These are phyloP conservation scores for Microdochium paspali DNA, from an alignment of 2,329 filamentous ascomycete genomes.

Conservation along the genomic window DNA sequence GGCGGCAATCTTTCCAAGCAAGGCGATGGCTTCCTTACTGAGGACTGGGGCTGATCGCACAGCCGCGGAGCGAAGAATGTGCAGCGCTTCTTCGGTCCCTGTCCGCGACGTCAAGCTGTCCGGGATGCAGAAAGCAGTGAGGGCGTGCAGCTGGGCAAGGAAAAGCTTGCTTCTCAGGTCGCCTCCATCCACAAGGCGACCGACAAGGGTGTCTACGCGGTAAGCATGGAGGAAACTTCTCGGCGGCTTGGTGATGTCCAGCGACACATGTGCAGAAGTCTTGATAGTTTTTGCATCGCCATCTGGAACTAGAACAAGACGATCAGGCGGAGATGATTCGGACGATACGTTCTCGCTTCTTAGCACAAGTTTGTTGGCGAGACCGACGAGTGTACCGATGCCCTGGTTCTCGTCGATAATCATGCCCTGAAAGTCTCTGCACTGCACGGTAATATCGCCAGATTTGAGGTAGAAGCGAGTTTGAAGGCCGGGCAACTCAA, in stretches of 20 bases:
- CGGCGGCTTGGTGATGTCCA: slow-evolving; percentile 3
- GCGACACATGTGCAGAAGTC: slow-evolving; percentile 5
- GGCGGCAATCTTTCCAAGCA: slow-evolving; percentile 26
- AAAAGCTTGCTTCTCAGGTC: slow-evolving; percentile 41
- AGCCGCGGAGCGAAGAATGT: slow-evolving; percentile 36
- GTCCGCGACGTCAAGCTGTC: slow-evolving; percentile 38
- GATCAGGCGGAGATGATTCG: slow-evolving; percentile 6
- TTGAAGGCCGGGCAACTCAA: slow-evolving; percentile 35
- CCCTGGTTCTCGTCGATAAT: slow-evolving; percentile 33
- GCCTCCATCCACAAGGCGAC: slow-evolving; percentile 38
- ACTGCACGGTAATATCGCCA: slow-evolving; percentile 22
- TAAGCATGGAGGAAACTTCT: slow-evolving; percentile 20
- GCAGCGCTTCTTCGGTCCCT: slow-evolving; percentile 44
- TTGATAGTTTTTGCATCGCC: background rate
- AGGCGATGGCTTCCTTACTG: slow-evolving; percentile 17
- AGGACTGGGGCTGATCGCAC: slow-evolving; percentile 36
- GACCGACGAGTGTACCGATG: slow-evolving; percentile 37
- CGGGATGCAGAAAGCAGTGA: slow-evolving; percentile 41
- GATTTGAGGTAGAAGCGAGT: slow-evolving; percentile 32
- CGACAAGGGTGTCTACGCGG: slow-evolving; percentile 35
- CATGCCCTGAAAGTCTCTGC: slow-evolving; percentile 40
- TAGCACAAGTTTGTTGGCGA: slow-evolving; percentile 39
- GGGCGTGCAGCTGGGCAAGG: slow-evolving; percentile 40
- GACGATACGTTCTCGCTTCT: too few species aligned
- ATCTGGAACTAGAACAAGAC: slow-evolving; percentile 9